These are phyloP conservation scores for Schizothecium vesticola DNA, from an alignment of 495 filamentous ascomycete species.

Conservation along the genomic window DNA sequence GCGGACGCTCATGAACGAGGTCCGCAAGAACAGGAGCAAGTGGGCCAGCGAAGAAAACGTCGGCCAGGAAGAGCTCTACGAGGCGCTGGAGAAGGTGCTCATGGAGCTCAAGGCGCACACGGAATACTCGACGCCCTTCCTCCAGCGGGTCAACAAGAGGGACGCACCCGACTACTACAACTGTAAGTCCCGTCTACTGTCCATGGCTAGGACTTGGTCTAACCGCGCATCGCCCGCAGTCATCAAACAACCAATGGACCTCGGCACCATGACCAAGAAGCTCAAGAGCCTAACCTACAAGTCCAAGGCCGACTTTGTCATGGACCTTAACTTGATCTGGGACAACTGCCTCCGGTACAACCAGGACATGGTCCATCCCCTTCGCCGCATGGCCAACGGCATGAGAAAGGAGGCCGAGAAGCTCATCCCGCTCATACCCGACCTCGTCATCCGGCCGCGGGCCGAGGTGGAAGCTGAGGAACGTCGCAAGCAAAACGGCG, in stretches of 20 bases:
- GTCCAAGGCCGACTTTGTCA: conserved; percentile 91
- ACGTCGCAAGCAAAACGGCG: conserved; percentile 67
- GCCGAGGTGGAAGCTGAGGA: conserved; percentile 97
- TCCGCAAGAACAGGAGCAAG: conserved; percentile 94
- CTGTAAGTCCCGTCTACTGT: conserved; percentile 47
- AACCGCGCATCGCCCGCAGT: conserved; percentile 54
- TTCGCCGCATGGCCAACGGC: conserved; percentile 88
- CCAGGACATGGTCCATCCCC: conserved; percentile 74
- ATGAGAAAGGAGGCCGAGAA: conserved; percentile 98
- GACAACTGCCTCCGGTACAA: conserved; percentile 95
- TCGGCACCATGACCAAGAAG: conserved; percentile 97
- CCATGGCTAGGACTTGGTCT: neutral
- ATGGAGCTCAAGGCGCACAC: conserved; percentile 95
- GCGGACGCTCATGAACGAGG: conserved; percentile 87
- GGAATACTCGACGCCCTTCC: conserved; percentile 88
- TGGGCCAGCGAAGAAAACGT: conserved; percentile 98
- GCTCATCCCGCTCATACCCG: conserved; percentile 88
- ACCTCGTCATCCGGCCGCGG: conserved; percentile 80
- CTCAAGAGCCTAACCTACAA: conserved; percentile 81
- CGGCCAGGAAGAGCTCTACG: conserved; percentile 95
- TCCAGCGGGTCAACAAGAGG: conserved; percentile 89
- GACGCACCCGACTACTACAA: conserved; percentile 94
- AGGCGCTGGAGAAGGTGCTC: conserved; percentile 90
- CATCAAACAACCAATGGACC: conserved; percentile 97
- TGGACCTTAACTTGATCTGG: conserved; percentile 93